Conservation (phyloP, 2,329 filamentous ascomycete genomes). For the Tolypocladium sp. region DNA sequence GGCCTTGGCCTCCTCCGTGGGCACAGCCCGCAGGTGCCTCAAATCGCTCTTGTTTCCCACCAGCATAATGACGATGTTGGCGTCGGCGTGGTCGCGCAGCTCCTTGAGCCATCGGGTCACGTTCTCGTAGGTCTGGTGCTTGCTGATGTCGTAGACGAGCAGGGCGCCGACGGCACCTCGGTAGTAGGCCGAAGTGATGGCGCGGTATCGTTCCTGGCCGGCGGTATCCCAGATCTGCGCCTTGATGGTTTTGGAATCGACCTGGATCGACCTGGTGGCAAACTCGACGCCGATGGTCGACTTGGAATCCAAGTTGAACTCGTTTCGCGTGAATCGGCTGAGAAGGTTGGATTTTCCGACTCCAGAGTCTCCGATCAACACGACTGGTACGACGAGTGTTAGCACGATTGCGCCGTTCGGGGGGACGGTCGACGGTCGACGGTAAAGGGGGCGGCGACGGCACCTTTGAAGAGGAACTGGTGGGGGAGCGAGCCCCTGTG, state of each 20-base stretch:
- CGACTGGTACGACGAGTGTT: slow-evolving; percentile 50
- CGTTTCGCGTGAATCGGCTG: slow-evolving; percentile 98
- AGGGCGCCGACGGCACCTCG: slow-evolving; percentile 93
- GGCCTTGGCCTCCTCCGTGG: slow-evolving; percentile 93
- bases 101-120: slow-evolving; percentile 99
- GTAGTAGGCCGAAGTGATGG: slow-evolving; percentile 98
- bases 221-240: slow-evolving; percentile 99
- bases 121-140: slow-evolving; percentile 98
- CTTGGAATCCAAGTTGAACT: slow-evolving; percentile 99
- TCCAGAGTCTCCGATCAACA: slow-evolving; percentile 97
- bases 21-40: slow-evolving; percentile 92
- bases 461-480: slow-evolving; percentile 99
- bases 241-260: slow-evolving; percentile 99
- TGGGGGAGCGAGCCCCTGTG: slow-evolving; percentile 14
- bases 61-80: slow-evolving; percentile 99
- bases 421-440: slow-evolving; percentile 5
- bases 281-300: slow-evolving; percentile 99
- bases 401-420: slow-evolving; percentile 15
- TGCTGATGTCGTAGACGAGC: slow-evolving; percentile 99
- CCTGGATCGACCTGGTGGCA: slow-evolving; percentile 95
- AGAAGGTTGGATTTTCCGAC: slow-evolving; percentile 99
- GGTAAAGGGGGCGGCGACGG: slow-evolving; percentile 18
- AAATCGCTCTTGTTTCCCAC: slow-evolving; percentile 99
- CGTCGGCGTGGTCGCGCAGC: slow-evolving; percentile 92
- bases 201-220: slow-evolving; percentile 96